Conservation (phyloP, 2,329 filamentous ascomycete species). For the Coleophoma crateriformis region DNA sequence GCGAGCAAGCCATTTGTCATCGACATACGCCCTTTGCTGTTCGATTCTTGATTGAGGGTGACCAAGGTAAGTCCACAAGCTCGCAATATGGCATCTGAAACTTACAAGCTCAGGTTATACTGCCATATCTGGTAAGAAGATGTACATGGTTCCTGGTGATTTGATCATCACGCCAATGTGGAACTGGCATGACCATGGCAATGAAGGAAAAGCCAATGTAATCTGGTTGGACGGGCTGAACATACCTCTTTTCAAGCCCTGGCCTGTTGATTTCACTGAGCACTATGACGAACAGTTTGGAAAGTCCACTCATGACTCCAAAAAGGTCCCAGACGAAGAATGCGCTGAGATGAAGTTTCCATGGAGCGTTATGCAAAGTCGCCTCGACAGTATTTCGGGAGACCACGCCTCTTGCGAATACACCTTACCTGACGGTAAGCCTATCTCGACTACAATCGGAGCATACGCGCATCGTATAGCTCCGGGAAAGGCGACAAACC, state of each 20-base stretch:
- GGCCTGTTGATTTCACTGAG: slow-evolving; percentile 39
- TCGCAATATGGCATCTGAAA: neutral
- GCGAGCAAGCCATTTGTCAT: neutral
- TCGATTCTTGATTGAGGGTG: slow-evolving; percentile 1
- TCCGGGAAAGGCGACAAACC: slow-evolving; percentile 22
- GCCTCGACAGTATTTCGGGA: slow-evolving; percentile 23
- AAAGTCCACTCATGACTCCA: slow-evolving; percentile 29
- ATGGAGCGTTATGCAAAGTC: slow-evolving; percentile 31
- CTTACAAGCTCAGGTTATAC: slow-evolving; percentile 33
- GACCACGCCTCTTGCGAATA: slow-evolving; percentile 15
- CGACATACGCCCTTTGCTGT: slow-evolving; percentile 1
- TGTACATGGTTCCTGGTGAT: slow-evolving; percentile 37
- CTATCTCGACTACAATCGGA: slow-evolving; percentile 27
- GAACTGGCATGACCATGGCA: slow-evolving; percentile 43
- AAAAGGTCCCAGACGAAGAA: neutral
- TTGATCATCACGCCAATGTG: slow-evolving; percentile 40
- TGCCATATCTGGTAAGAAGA: slow-evolving; percentile 34
- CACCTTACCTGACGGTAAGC: slow-evolving; percentile 27
- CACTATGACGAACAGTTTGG: slow-evolving; percentile 28
- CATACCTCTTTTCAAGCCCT: slow-evolving; percentile 34
- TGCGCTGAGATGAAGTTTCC: slow-evolving; percentile 23
- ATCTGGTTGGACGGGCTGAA: slow-evolving; percentile 42
- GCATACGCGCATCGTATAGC: slow-evolving; percentile 32
- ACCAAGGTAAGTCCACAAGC: neutral
- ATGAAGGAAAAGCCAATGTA: slow-evolving; percentile 37